Percentiles rank a stretch among this genome's conserved stretches.
These are phyloP conservation scores for Aspergillus conjunctus DNA, from an alignment of 495 filamentous ascomycete genomes.

Conservation along the genomic window DNA sequence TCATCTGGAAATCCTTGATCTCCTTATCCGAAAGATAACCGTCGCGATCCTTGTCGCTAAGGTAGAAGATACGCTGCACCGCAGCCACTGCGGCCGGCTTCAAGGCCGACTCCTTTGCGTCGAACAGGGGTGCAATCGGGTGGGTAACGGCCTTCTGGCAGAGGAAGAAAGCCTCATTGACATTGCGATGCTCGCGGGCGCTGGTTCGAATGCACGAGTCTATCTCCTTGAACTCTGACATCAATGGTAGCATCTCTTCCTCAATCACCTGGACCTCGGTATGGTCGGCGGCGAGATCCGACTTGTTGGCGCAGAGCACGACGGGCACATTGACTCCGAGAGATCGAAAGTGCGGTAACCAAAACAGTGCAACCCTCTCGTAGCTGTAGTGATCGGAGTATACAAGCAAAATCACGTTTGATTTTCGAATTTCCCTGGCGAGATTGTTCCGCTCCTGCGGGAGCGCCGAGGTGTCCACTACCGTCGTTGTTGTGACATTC, in stretches of 20 bases:
- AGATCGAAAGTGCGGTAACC: conserved; percentile 96
- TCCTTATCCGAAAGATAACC: conserved; percentile 90
- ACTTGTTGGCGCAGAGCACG: conserved; percentile 95
- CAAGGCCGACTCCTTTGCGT: conserved; percentile 86
- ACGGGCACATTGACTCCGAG: conserved; percentile 98
- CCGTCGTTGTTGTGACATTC: conserved; percentile 91
- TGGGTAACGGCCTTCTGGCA: conserved; percentile 99
- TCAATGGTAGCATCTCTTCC: conserved; percentile 97
- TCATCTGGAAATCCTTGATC: conserved; percentile 84
- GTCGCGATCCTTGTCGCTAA: conserved; percentile 95
- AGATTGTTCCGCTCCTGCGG: conserved; percentile 88
- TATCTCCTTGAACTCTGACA: conserved; percentile 98
- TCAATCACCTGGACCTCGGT: conserved; percentile 80
- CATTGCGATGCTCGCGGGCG: conserved; percentile 90
- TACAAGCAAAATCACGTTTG: conserved; percentile 94
- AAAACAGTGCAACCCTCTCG: conserved; percentile 94
- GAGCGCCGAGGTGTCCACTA: conserved; percentile 94
- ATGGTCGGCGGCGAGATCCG: conserved; percentile 72
- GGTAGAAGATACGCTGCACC: conserved; percentile 86
- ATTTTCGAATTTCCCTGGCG: conserved; percentile 91
- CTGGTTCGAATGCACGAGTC: conserved; percentile 96
- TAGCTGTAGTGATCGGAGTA: conserved; percentile 99
- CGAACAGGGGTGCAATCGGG: conserved; percentile 93
- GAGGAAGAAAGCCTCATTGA: conserved; percentile 95
- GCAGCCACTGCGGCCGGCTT: conserved; percentile 89